Percentiles rank a stretch among this genome's conserved stretches.
phyloP scores from a whole-genome alignment of 2,329 filamentous ascomycete genomes.

The Aschersonia sp. region DNA sequence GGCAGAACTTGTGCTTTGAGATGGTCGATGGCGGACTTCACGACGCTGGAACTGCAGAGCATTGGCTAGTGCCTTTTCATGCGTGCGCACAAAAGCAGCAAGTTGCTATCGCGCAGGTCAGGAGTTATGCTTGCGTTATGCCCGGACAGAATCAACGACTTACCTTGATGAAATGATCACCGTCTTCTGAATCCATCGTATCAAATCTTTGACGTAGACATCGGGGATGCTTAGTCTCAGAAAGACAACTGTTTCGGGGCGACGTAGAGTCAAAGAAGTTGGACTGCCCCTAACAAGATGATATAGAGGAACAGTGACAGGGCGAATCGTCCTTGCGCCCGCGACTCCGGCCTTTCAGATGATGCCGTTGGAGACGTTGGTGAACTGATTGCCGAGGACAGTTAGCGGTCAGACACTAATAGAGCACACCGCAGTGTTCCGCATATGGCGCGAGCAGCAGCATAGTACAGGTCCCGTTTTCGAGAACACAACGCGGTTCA shows the following conservation, averaged over 20 bases:
- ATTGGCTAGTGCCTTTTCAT: constrained; percentile 95
- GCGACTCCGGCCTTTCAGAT: background rate
- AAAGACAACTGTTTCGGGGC: background rate
- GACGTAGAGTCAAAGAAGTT: background rate
- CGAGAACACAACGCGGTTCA: too few species aligned
- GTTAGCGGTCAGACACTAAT: background rate
- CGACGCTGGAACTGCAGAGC: constrained; percentile 69
- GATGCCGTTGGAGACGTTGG: background rate
- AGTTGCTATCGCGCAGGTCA: constrained; percentile 55
- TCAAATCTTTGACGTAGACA: constrained; percentile 11
- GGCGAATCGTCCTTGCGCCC: background rate
- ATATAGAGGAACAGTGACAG: background rate
- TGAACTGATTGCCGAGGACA: background rate
- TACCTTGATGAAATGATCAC: constrained; percentile 80
- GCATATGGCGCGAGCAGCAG: too few species aligned
- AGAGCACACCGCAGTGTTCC: background rate
- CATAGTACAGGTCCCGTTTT: too few species aligned
- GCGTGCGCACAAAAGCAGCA: constrained; percentile 87
- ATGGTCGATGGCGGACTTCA: constrained; percentile 55
- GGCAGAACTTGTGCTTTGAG: constrained; percentile 48
- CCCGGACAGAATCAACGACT: constrained; percentile 6
- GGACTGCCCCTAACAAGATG: background rate
- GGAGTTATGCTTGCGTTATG: background rate
- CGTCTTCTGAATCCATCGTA: constrained; percentile 78
- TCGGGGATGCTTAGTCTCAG: constrained; percentile 4